Percentiles rank a stretch among this genome's conserved stretches.
phyloP scores from a whole-genome alignment of 805 yeast species.

The Vanderwaltozyma tropicalis region DNA sequence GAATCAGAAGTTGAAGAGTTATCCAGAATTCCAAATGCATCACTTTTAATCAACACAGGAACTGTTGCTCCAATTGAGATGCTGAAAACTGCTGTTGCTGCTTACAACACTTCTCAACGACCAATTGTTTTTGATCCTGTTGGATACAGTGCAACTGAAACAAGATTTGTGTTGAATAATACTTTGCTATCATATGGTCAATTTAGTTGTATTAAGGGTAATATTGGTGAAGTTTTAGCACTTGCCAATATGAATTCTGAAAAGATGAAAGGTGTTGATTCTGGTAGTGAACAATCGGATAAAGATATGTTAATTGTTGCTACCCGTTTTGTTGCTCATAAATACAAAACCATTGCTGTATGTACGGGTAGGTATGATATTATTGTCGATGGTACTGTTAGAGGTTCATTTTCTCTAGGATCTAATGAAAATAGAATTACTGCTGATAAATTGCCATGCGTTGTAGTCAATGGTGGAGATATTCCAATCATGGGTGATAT shows the following conservation, averaged over 20 bases:
- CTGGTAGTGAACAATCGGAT: conserved; percentile 19
- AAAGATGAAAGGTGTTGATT: conserved; percentile 69
- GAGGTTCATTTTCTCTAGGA: conserved; percentile 15
- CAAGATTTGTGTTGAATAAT: conserved; percentile 41
- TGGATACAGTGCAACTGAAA: conserved; percentile 75
- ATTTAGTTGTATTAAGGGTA: conserved; percentile 69
- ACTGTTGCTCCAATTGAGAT: conserved; percentile 44
- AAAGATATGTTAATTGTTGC: conserved; percentile 28
- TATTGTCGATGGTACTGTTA: conserved; percentile 36
- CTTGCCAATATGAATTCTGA: conserved; percentile 39
- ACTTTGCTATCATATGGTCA: conserved; percentile 46
- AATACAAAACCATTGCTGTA: conserved; percentile 51
- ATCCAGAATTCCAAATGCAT: conserved; percentile 42
- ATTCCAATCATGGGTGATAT: conserved; percentile 50
- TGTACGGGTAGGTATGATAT: conserved; percentile 56
- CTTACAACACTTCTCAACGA: conserved; percentile 44
- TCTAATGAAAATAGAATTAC: conserved; percentile 10
- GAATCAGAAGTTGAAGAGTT: conserved; percentile 58
- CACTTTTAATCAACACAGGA: conserved; percentile 66
- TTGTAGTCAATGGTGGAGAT: conserved; percentile 42
- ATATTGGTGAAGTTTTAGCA: conserved; percentile 65
- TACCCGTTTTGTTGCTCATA: conserved; percentile 40
- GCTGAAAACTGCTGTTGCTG: conserved; percentile 41
- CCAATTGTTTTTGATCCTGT: conserved; percentile 84
- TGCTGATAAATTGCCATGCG: conserved; percentile 20